Evolutionary conservation across 2,329 filamentous ascomycete species (phyloP).

Genomic region (Penicillium aurantiogriseum): DNA sequence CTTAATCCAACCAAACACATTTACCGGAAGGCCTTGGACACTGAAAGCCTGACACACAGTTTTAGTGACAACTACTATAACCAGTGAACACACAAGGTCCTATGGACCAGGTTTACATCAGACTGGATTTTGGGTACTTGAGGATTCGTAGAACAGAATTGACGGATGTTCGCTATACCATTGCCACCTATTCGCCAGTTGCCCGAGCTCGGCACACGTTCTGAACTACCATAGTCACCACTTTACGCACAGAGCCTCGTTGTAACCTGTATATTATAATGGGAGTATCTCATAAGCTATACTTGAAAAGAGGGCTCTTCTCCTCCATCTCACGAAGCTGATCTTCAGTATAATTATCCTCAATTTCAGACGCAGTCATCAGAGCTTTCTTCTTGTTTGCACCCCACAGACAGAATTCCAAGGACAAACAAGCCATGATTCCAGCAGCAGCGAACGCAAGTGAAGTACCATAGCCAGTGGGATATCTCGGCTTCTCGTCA

Average conservation of each 20-base stretch:
- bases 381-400: slow-evolving; percentile 2
- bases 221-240: no score
- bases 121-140: no score
- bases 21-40: not conserved
- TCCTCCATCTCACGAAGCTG: slow-evolving; percentile 10
- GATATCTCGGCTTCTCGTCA: slow-evolving; percentile 34
- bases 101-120: not conserved
- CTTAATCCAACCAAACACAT: not conserved
- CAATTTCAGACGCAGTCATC: slow-evolving; percentile 3
- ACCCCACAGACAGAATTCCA: slow-evolving; percentile 9
- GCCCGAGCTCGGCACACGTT: no score
- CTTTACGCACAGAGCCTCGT: no score
- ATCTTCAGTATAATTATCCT: slow-evolving; percentile 1
- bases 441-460: slow-evolving; percentile 29
- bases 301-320: slow-evolving; percentile 10
- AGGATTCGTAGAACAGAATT: no score
- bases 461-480: slow-evolving; percentile 35
- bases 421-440: slow-evolving; percentile 16
- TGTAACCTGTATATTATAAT: no score
- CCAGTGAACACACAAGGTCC: not conserved
- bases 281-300: slow-evolving; percentile 1
- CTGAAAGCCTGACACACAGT: not conserved
- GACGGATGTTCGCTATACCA: no score
- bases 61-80: not conserved
- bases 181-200: no score